These are phyloP conservation scores for Myriosclerotinia curreyana DNA, from an alignment of 2,329 filamentous ascomycete genomes.

Conservation along the genomic window DNA sequence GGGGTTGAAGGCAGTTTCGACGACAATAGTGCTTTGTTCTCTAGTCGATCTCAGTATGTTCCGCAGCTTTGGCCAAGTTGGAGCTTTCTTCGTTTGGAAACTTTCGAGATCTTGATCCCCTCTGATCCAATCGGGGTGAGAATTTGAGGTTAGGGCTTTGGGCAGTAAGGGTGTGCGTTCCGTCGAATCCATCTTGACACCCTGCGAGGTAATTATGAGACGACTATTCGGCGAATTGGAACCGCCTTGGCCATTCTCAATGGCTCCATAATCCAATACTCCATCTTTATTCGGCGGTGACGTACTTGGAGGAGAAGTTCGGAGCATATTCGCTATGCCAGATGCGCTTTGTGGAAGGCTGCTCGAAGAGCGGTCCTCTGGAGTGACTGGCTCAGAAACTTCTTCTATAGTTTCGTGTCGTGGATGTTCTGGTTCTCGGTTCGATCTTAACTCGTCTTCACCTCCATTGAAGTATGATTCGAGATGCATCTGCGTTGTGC, in stretches of 20 bases:
- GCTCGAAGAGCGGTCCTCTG: constrained; percentile 41
- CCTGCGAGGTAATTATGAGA: constrained; percentile 31
- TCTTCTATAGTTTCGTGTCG: constrained; percentile 56
- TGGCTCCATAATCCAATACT: constrained; percentile 17
- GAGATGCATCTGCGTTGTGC: constrained; percentile 30
- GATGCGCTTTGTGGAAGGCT: constrained; percentile 44
- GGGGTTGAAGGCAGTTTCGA: constrained; percentile 50
- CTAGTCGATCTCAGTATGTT: constrained; percentile 31
- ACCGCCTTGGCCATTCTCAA: constrained; percentile 14
- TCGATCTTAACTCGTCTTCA: constrained; percentile 31
- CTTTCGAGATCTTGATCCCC: constrained; percentile 38
- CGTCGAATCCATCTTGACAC: constrained; percentile 30
- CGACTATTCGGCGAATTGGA: constrained; percentile 25
- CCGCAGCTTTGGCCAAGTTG: constrained; percentile 36
- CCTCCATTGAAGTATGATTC: constrained; percentile 34
- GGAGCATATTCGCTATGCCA: constrained; percentile 50
- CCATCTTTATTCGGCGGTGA: constrained; percentile 26
- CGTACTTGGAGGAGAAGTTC: constrained; percentile 39
- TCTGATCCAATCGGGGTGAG: constrained; percentile 36
- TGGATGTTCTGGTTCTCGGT: constrained; percentile 31
- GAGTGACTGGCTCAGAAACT: constrained; percentile 56
- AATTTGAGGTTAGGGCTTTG: constrained; percentile 26
- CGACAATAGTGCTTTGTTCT: constrained; percentile 29
- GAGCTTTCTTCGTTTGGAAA: constrained; percentile 27
- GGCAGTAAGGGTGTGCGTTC: constrained; percentile 38